Evolutionary conservation across 768 basidiomycete genomes (phyloP).

Genomic region (Collybia nuda): DNA sequence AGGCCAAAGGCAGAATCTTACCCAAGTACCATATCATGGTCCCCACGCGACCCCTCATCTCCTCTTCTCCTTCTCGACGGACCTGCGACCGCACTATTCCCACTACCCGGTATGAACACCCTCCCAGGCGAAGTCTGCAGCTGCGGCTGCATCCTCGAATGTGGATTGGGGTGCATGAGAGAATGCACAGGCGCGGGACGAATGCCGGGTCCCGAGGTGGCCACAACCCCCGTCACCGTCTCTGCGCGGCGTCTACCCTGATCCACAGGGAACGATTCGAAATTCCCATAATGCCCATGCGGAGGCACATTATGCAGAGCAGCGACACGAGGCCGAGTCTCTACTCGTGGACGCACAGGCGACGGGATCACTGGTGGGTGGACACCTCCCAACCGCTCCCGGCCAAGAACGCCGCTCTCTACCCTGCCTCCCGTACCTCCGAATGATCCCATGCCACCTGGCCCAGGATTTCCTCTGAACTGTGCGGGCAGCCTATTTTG

Average conservation of each 20-base stretch:
- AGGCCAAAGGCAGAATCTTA: not conserved
- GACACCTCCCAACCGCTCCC: not conserved
- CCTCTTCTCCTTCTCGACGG: conserved; percentile 5
- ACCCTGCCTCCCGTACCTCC: not conserved
- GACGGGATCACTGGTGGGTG: not conserved
- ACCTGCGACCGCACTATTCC: not conserved
- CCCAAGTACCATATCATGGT: conserved; percentile 18
- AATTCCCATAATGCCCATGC: not conserved
- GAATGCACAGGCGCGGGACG: not conserved
- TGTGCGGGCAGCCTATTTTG: not conserved
- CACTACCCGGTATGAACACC: not conserved
- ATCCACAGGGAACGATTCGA: not conserved
- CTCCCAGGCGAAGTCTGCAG: conserved; percentile 1
- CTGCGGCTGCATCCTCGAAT: conserved; percentile 1
- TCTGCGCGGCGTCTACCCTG: conserved; percentile 7
- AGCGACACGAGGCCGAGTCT: not conserved
- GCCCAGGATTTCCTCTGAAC: not conserved
- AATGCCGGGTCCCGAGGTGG: not conserved
- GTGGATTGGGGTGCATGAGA: conserved; percentile 4
- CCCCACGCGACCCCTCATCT: conserved; percentile 8
- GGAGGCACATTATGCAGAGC: not conserved
- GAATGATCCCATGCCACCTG: not conserved
- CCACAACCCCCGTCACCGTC: conserved; percentile 4
- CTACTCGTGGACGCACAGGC: conserved; percentile 1
- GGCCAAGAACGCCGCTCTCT: not conserved